Evolutionary conservation across 2,329 filamentous ascomycete genomes (phyloP).

Genomic region (Ceratocystis alfenasii): DNA sequence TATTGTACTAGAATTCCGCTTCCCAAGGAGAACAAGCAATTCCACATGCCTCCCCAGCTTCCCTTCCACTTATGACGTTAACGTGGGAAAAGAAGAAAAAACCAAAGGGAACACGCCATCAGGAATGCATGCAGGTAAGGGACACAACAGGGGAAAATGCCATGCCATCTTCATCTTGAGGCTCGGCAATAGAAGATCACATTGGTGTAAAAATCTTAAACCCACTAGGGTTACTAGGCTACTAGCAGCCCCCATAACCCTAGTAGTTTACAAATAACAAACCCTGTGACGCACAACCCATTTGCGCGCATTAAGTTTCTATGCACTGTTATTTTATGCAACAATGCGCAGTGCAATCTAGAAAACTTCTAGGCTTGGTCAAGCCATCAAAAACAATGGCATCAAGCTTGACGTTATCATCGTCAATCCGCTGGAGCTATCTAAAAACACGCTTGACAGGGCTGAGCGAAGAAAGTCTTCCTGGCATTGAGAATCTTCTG

Average conservation of each 20-base stretch:
- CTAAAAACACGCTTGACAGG: no score
- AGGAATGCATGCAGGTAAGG: no score
- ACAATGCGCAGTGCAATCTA: background rate
- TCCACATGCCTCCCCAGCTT: background rate
- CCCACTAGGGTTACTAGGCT: no score
- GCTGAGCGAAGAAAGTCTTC: no score
- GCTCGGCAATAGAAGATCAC: background rate
- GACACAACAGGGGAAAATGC: no score
- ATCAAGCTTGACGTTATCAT: no score
- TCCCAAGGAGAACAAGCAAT: background rate
- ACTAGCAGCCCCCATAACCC: background rate
- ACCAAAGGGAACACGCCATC: background rate
- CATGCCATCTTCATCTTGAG: background rate
- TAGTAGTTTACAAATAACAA: background rate
- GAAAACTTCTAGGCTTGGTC: background rate
- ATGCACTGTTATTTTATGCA: background rate
- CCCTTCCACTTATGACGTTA: background rate
- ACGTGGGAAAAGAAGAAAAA: background rate
- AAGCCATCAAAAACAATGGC: background rate
- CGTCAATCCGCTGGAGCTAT: no score
- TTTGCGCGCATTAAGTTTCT: background rate
- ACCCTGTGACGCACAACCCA: background rate
- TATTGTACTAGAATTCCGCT: background rate
- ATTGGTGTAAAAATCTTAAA: no score
- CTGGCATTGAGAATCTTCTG: no score